Evolutionary conservation across 352 stramenopile genomes (phyloP).

Genomic region (Phytophthora ramorum): DNA sequence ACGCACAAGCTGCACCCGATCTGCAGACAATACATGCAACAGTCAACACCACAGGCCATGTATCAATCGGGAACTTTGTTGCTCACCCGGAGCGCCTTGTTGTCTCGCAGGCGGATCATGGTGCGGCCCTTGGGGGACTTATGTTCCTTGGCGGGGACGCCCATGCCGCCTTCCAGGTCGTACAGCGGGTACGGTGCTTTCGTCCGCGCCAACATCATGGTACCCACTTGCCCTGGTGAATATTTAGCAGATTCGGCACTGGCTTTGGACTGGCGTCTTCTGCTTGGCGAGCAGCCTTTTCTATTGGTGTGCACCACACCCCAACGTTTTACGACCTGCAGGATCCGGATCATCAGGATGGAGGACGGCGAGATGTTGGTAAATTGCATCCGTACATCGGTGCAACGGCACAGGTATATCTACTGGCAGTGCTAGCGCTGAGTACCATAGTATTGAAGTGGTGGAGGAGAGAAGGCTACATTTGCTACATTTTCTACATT

Average conservation of each 20-base stretch:
- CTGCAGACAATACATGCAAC: slow-evolving; percentile 11
- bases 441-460: background rate
- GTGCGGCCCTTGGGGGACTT: slow-evolving; percentile 31
- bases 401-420: no score
- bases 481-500: no score
- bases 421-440: no score
- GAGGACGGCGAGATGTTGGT: no score
- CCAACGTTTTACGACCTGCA: no score
- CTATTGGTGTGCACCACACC: slow-evolving; percentile 15
- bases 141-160: slow-evolving; percentile 25
- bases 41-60: background rate
- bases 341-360: no score
- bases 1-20: slow-evolving; percentile 48
- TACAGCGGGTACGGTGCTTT: slow-evolving; percentile 42
- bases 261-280: slow-evolving; percentile 20
- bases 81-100: slow-evolving; percentile 37
- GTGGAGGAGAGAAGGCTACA: slow-evolving; percentile 1
- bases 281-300: background rate
- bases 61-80: background rate
- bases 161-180: slow-evolving; percentile 40
- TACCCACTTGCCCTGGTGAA: slow-evolving; percentile 24
- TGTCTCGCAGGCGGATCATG: slow-evolving; percentile 32
- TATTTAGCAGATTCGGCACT: slow-evolving; percentile 17
- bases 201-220: slow-evolving; percentile 30
- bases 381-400: no score